phyloP scores from a whole-genome alignment of 1,284 basidiomycete genomes.

The Rhodotorula sp. region DNA sequence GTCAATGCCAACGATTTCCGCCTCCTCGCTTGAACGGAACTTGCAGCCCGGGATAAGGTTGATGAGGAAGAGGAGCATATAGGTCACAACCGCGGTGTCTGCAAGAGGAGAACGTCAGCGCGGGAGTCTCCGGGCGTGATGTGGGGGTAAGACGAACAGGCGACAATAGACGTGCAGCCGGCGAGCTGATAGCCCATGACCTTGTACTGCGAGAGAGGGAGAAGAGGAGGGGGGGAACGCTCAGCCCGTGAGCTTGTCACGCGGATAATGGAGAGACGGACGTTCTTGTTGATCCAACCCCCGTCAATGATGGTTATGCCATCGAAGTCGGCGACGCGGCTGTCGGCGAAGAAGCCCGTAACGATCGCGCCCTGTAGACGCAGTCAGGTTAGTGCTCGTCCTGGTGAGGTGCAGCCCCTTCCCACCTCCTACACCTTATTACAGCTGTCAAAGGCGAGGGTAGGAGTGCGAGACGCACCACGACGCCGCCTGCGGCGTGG shows the following conservation, averaged over 20 bases:
- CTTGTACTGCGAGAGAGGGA: slow-evolving; percentile 60
- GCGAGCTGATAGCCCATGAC: slow-evolving; percentile 73
- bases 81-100: slow-evolving; percentile 58
- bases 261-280: slow-evolving; percentile 49
- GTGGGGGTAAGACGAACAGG: slow-evolving; percentile 61
- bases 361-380: slow-evolving; percentile 47
- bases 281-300: slow-evolving; percentile 73
- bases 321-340: slow-evolving; percentile 80
- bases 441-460: too few relatives aligned
- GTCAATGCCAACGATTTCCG: slow-evolving; percentile 88
- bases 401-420: too few relatives aligned
- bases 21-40: slow-evolving; percentile 75
- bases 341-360: slow-evolving; percentile 64
- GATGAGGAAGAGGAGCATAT: slow-evolving; percentile 82
- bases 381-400: too few relatives aligned
- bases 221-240: too few relatives aligned
- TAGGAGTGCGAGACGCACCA: not conserved
- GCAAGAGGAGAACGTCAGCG: not conserved
- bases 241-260: too few relatives aligned
- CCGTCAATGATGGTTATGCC: slow-evolving; percentile 71
- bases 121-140: too few relatives aligned
- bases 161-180: slow-evolving; percentile 70
- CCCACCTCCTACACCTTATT: too few relatives aligned
- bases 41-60: slow-evolving; percentile 84
- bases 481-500: slow-evolving; percentile 3